Percentiles rank a stretch among this genome's conserved stretches.
Evolutionary conservation across 139 green algal genomes (phyloP).

Genomic region (Ulvella scutata): DNA sequence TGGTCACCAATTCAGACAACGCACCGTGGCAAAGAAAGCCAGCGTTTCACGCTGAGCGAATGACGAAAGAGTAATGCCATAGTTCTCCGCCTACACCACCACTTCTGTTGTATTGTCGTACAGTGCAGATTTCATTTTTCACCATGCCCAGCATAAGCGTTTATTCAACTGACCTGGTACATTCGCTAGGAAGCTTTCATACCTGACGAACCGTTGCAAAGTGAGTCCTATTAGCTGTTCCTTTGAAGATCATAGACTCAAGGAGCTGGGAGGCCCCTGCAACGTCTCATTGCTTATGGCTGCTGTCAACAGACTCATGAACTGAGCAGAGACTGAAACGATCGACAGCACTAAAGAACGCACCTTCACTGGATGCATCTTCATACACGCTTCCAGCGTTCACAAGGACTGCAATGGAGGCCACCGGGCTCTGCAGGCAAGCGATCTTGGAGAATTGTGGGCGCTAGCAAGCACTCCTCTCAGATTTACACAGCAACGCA

Average conservation of each 20-base stretch:
- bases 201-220: neutral
- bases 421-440: neutral
- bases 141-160: neutral
- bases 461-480: neutral
- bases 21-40: neutral
- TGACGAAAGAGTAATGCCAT: neutral
- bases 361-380: neutral
- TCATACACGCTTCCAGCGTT: neutral
- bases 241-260: conserved; percentile 2
- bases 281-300: too few relatives aligned
- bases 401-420: neutral
- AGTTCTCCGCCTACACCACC: neutral
- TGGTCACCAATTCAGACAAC: too few relatives aligned
- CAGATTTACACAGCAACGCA: neutral
- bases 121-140: neutral
- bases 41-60: neutral
- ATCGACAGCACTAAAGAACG: neutral
- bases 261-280: neutral
- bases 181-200: neutral
- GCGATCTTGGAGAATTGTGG: neutral
- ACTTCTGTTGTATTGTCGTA: neutral
- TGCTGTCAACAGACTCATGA: neutral
- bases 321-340: neutral
- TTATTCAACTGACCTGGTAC: neutral
- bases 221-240: neutral